Base-by-base conservation (phyloP, 2,329 filamentous ascomycete species). In the Samsoniella hepiali region DNA sequence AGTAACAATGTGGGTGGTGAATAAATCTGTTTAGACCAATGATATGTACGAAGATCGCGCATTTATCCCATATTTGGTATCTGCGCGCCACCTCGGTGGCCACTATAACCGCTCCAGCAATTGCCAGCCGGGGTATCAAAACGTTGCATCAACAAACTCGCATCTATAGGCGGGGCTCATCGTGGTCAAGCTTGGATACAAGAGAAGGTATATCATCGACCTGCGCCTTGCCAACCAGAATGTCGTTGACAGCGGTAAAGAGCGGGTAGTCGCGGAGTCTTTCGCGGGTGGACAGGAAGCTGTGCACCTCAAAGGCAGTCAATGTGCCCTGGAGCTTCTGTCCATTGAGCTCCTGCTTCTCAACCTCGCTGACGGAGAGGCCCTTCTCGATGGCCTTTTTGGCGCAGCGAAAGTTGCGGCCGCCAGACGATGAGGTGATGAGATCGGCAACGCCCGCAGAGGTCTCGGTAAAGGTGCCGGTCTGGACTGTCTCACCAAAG, bases 291-390 rank as follows among this genome's bases (percentile, higher is more conserved):
- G 90, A 91, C 72, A 99, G 78, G 77, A 98, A 98, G 57, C 83
- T 87, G 79, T 96, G 91, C 49, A 99, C 93, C 76, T 99, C 95
- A 67, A 88, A 86, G 9, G 95, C 93, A 3, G 95, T 99, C 69
- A 89, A 89, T 0, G 93, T 98, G 44, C 95, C 95, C 79, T 99
- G 95, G 64, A 99, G 81, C 81, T 96, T 97, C 82, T 99, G 95
- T 15, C 95, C 95, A 74, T 99, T 98, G 66, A 99, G 83, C 74
- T 97, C 93, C 64, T 88, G 85, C 72, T 86, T 84, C 81, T 99
- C 95, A 50, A 99, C 88, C 76, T 98, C 92, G 69, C 90, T 87
- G 45, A 99, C 91, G 9, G 86, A 84, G 68, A 94, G 82, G 36
- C 90, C 89, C 72, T 89, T 87, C 79, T 93, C 85, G 38, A 97